A percentile compares a stretch with the other conserved stretches of the same genome.
These are phyloP conservation scores for Rhododendron griersonianum DNA, from an alignment of 148 eudicot genomes.

Conservation along the genomic window DNA sequence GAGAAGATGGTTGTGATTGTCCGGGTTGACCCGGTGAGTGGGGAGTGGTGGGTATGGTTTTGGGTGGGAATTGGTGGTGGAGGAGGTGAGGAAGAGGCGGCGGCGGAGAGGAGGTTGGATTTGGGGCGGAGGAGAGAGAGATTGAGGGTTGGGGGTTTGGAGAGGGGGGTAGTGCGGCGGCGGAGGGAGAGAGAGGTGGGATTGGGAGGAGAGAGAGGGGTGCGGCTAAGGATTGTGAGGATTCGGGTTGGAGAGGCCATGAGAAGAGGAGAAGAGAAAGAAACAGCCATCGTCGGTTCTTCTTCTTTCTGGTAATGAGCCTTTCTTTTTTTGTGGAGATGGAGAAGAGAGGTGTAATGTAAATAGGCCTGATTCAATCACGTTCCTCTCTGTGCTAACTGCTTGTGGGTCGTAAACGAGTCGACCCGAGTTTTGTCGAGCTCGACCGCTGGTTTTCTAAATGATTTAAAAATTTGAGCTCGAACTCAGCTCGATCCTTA, in stretches of 20 bases:
- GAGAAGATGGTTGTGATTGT: background rate
- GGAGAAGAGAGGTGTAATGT: too few species aligned
- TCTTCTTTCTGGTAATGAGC: background rate
- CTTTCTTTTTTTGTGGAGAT: too few species aligned
- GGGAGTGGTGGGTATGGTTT: background rate
- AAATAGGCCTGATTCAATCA: too few species aligned
- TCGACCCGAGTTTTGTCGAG: too few species aligned
- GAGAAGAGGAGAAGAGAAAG: background rate
- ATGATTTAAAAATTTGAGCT: too few species aligned
- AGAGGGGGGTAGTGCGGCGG: background rate
- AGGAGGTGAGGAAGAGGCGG: background rate
- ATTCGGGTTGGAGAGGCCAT: background rate
- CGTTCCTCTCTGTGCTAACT: too few species aligned
- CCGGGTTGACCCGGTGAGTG: background rate
- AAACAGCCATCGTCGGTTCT: background rate
- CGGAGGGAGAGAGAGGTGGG: background rate
- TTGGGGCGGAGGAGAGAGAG: background rate
- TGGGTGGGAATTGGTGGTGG: background rate
- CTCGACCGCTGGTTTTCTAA: too few species aligned
- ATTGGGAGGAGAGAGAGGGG: background rate
- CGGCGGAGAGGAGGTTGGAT: background rate
- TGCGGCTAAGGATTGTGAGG: background rate
- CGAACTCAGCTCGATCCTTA: too few species aligned
- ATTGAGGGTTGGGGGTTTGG: background rate
- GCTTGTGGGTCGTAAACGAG: too few species aligned